Base-by-base conservation (phyloP, 2,329 filamentous ascomycete species). In the Phialocephala sp. region DNA sequence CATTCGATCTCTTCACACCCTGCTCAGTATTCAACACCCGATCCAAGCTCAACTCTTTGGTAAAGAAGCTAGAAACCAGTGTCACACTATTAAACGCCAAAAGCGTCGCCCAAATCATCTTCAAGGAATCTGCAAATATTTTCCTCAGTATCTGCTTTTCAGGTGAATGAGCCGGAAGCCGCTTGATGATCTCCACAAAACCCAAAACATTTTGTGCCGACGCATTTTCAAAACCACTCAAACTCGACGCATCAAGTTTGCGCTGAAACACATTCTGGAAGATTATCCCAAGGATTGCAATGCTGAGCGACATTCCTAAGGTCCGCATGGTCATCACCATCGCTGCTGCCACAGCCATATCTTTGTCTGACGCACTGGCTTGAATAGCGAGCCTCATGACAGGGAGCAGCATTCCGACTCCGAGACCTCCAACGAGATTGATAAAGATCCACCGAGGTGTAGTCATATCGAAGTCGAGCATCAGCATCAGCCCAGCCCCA, bases 321-420 rank as follows among this genome's bases (percentile, higher is more conserved):
- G 84, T 82, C n/a, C 87, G 84, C 73, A 89, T 83, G 79, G 91
- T 91, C 62, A 83, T 85, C 76, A 88, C 89, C 79, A 91, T 84
- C 15, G 85, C 86, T 0, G 84, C 82, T 0, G 86, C 84, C 22
- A 50, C 15, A 1, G 84, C 79, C 9, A 87, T 76, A 59, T 87
- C 83, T 9, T 81, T 77, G 37, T 47, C 36, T 2, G 59, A 54
- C n/a, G 35, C 22, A 6, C 41, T 54, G 3, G 63, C 59, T 45
- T 65, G 63, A 27, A 61, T 54, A 8, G 43, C 54, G 20, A 89
- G 80, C 63, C 79, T 79, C 20, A 83, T 78, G 0, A 84, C 81
- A 71, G 88, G 85, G 80, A 89, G 85, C 12, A 60, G 39, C 22
- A 63, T 59, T 18, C 62, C 65, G 18, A 47, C 36, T 6, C 65